These are phyloP conservation scores for Oryza australiensis DNA, from an alignment of 176 grass and related monocot genomes.

Conservation along the genomic window DNA sequence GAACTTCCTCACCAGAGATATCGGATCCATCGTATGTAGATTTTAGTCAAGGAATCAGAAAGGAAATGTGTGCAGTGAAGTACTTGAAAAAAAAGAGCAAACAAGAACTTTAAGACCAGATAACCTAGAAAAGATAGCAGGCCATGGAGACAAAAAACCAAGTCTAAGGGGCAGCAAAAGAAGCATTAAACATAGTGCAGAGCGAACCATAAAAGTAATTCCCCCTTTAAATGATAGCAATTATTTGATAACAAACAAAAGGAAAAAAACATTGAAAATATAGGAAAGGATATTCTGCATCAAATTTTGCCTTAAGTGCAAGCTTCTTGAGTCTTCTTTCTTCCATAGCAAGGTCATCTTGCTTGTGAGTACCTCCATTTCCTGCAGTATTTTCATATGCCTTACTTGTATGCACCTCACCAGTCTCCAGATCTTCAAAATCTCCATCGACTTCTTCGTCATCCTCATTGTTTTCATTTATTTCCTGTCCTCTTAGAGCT, in stretches of 20 bases:
- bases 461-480: slow-evolving; percentile 59
- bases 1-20: slow-evolving; percentile 58
- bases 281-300: slow-evolving; percentile 86
- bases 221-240: not conserved
- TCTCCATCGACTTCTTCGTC: slow-evolving; percentile 72
- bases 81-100: not conserved
- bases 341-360: slow-evolving; percentile 59
- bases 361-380: slow-evolving; percentile 30
- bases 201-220: slow-evolving; percentile 16
- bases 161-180: slow-evolving; percentile 23
- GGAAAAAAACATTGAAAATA: slow-evolving; percentile 4
- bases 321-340: slow-evolving; percentile 86
- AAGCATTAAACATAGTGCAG: slow-evolving; percentile 4
- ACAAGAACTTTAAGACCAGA: not conserved
- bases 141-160: not conserved
- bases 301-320: slow-evolving; percentile 80
- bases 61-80: not conserved
- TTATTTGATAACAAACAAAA: slow-evolving; percentile 8
- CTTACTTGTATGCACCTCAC: slow-evolving; percentile 56
- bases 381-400: slow-evolving; percentile 33
- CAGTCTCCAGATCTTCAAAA: slow-evolving; percentile 97
- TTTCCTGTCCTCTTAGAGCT: slow-evolving; percentile 59
- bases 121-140: slow-evolving; percentile 6
- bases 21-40: slow-evolving; percentile 77
- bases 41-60: slow-evolving; percentile 67